Percentiles rank a stretch among this genome's conserved stretches.
phyloP scores from a whole-genome alignment of 1,284 basidiomycete genomes.

The Neonothopanus nambi region DNA sequence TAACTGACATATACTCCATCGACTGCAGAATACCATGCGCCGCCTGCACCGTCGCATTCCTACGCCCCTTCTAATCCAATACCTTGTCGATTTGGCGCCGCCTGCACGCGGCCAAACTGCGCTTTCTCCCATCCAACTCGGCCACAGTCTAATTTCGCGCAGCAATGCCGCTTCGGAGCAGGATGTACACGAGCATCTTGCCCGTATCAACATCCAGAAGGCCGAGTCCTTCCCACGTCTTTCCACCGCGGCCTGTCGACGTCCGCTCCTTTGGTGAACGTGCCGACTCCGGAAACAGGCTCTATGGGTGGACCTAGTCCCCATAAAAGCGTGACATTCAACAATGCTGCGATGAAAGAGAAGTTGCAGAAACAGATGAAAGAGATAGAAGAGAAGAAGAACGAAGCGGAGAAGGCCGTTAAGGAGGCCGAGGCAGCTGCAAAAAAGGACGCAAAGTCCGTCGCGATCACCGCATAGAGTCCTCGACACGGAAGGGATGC shows the following conservation, averaged over 20 bases:
- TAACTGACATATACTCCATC: slow-evolving; percentile 2
- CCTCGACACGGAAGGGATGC: slow-evolving; percentile 2
- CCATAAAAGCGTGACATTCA: slow-evolving; percentile 70
- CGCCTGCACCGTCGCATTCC: slow-evolving; percentile 22
- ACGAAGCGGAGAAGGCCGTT: slow-evolving; percentile 57
- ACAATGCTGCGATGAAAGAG: slow-evolving; percentile 51
- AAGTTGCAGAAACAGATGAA: slow-evolving; percentile 59
- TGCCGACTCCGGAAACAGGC: slow-evolving; percentile 62
- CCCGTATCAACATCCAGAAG: slow-evolving; percentile 77
- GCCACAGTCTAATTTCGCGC: slow-evolving; percentile 38
- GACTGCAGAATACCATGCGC: slow-evolving; percentile 6
- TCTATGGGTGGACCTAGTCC: slow-evolving; percentile 61
- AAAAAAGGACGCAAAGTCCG: slow-evolving; percentile 56
- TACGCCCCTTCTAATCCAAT: slow-evolving; percentile 37
- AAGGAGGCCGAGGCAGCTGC: slow-evolving; percentile 56
- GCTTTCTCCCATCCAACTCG: slow-evolving; percentile 63
- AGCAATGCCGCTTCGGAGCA: slow-evolving; percentile 74
- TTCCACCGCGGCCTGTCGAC: slow-evolving; percentile 77
- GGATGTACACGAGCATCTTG: slow-evolving; percentile 78
- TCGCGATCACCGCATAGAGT: slow-evolving; percentile 53
- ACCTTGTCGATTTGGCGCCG: slow-evolving; percentile 73
- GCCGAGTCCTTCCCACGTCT: slow-evolving; percentile 69
- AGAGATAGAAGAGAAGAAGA: slow-evolving; percentile 58
- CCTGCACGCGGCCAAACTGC: slow-evolving; percentile 76
- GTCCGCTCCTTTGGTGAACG: slow-evolving; percentile 56